Evolutionary conservation across 2,329 filamentous ascomycete genomes (phyloP).

Genomic region (Penicillium sp.): DNA sequence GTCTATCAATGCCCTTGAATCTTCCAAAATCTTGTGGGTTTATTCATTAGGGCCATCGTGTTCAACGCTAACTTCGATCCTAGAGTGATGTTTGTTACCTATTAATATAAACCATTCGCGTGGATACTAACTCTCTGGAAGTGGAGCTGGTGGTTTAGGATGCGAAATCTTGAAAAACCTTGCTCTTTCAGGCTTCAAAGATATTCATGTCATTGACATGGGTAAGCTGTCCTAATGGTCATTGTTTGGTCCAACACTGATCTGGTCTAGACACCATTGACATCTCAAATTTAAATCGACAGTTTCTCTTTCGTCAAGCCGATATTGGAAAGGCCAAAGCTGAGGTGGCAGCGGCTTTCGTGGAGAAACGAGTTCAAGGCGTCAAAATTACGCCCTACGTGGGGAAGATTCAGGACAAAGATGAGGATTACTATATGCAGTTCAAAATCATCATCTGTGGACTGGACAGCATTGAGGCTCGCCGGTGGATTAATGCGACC

Average conservation of each 20-base stretch:
- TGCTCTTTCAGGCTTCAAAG: slow-evolving; percentile 87
- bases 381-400: slow-evolving; percentile 93
- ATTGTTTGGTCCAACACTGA: slow-evolving; percentile 9
- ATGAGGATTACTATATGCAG: slow-evolving; percentile 93
- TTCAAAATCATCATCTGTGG: slow-evolving; percentile 93
- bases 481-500: slow-evolving; percentile 97
- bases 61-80: slow-evolving; percentile 17
- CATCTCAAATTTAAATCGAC: slow-evolving; percentile 94
- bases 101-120: not conserved
- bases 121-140: slow-evolving; percentile 34
- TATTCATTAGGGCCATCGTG: slow-evolving; percentile 1
- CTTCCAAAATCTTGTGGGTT: slow-evolving; percentile 67
- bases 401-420: slow-evolving; percentile 92
- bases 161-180: slow-evolving; percentile 97
- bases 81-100: slow-evolving; percentile 50
- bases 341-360: slow-evolving; percentile 84
- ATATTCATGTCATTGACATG: slow-evolving; percentile 99
- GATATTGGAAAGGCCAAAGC: slow-evolving; percentile 95
- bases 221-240: slow-evolving; percentile 47
- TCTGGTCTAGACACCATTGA: slow-evolving; percentile 79
- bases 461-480: slow-evolving; percentile 90
- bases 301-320: slow-evolving; percentile 86
- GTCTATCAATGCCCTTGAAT: slow-evolving; percentile 55
- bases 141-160: slow-evolving; percentile 86
- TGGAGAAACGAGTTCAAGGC: slow-evolving; percentile 80